Conservation (phyloP, 139 green algal species). For the Asterochloris sp. region DNA sequence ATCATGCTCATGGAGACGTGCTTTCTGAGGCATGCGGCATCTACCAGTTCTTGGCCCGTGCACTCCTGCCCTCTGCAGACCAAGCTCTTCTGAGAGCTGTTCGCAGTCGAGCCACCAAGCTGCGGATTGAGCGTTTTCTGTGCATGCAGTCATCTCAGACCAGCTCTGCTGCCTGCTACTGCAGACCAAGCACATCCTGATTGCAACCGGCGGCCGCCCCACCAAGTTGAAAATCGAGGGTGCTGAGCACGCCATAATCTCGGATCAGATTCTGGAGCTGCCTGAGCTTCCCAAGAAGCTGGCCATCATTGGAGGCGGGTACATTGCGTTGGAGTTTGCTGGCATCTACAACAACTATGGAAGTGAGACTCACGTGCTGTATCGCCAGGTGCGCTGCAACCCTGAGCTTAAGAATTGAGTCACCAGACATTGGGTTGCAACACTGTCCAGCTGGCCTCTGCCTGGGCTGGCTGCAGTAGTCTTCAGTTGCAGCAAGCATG, state of each 20-base stretch:
- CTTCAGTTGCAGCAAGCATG: no score
- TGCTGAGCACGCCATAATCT: constrained; percentile 85
- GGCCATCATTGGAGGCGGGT: constrained; percentile 87
- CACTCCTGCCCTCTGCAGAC: no score
- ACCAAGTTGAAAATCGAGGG: constrained; percentile 76
- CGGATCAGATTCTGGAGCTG: constrained; percentile 71
- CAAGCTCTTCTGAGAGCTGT: background rate
- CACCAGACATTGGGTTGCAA: no score
- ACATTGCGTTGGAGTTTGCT: constrained; percentile 97
- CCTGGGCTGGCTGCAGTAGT: no score
- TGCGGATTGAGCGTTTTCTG: no score
- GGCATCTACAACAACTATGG: constrained; percentile 93
- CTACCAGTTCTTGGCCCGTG: no score
- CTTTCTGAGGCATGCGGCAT: no score
- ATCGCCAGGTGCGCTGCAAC: constrained; percentile 42
- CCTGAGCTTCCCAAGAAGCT: constrained; percentile 60
- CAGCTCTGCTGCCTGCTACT: background rate
- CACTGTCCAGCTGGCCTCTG: no score
- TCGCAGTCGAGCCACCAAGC: background rate
- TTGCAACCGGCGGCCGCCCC: constrained; percentile 85
- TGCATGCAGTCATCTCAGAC: background rate
- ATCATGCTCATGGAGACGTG: no score
- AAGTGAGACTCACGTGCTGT: constrained; percentile 80
- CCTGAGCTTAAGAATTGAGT: no score
- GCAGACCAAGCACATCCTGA: constrained; percentile 77